Evolutionary conservation across 768 basidiomycete genomes (phyloP), one percentile per base, ranked within the genome.

Genomic region (Phanerochaete carnosa): DNA sequence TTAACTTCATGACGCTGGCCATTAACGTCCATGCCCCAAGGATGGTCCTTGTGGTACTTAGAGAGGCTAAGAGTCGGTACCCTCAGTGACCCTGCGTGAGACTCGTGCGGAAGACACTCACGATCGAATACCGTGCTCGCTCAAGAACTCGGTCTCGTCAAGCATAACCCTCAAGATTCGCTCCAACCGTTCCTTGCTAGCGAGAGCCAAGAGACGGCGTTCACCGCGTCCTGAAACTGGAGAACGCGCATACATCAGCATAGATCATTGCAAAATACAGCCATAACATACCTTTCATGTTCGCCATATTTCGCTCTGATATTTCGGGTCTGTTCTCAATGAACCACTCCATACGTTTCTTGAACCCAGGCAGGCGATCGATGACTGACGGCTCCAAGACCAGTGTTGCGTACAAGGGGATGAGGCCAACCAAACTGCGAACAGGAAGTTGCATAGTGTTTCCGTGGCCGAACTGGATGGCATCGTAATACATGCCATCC

Each of bases 331-430:
- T 78, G 74, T 98, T 91, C 68, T 97, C 87, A 55, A 98, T 85
- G 77, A 98, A 99, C 97, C 97, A 98, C 62, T 99, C 94, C 85
- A 99, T 85, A 39, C 97, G 85, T 76, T 98, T 98, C 79, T 94
- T 98, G 83, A 99, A 99, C 1, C 97, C 95, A 8, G 95, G 95
- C 79, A 98, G 92, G 29, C 90, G 85, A 69, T 94, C 93, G 66
- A 99, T 82, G 28, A 88, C 85, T 6, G 86, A 77, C 2, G 97
- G 95, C 71, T 98, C 97, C 37, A 99, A 80, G 1, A 96, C 95
- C 25, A 98, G 80, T 0, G 95, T 98, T 8, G 90, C 97, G 72
- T 96, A 98, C 22, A 98, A 82, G 1, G 97, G 97, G 62, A 99
- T 98, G 60, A 99, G 83, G n/a, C 97, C 96, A 61, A 99, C 96